Evolutionary conservation across 2,329 filamentous ascomycete species (phyloP).

Genomic region (Dothistroma pini): DNA sequence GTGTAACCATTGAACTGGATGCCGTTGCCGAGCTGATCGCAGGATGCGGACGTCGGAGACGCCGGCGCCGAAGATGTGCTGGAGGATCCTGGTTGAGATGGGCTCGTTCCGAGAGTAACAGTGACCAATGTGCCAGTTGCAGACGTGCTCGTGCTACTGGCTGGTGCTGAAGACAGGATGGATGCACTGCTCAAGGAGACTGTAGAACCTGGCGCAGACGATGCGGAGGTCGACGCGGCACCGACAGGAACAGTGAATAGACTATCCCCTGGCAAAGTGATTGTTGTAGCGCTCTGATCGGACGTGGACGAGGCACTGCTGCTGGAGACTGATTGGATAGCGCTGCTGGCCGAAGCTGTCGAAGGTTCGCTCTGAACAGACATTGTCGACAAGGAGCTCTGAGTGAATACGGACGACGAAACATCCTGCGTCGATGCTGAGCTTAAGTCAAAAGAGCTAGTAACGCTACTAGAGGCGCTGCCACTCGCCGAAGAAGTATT

Average conservation of each 20-base stretch:
- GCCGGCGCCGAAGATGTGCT: slow-evolving; percentile 2
- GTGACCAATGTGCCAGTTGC: too few relatives aligned
- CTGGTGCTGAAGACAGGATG: too few relatives aligned
- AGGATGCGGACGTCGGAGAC: not conserved
- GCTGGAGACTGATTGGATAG: not conserved
- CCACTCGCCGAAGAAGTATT: not conserved
- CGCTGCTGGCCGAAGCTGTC: not conserved
- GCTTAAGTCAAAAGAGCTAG: not conserved
- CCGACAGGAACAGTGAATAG: not conserved
- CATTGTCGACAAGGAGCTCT: not conserved
- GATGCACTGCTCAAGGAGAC: too few relatives aligned
- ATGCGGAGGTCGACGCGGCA: not conserved
- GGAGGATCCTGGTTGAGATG: not conserved
- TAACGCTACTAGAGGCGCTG: not conserved
- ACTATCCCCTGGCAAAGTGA: not conserved
- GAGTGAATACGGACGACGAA: too few relatives aligned
- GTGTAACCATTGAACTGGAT: slow-evolving; percentile 8
- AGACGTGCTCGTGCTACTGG: too few relatives aligned
- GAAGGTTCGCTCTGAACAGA: not conserved
- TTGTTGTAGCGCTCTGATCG: not conserved
- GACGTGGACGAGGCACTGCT: not conserved
- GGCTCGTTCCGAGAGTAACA: too few relatives aligned
- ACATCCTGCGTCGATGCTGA: not conserved
- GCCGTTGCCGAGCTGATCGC: slow-evolving; percentile 7
- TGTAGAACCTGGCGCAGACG: too few relatives aligned